phyloP scores from a whole-genome alignment of 2,329 filamentous ascomycete genomes.

The Purpureocillium lavendulum region DNA sequence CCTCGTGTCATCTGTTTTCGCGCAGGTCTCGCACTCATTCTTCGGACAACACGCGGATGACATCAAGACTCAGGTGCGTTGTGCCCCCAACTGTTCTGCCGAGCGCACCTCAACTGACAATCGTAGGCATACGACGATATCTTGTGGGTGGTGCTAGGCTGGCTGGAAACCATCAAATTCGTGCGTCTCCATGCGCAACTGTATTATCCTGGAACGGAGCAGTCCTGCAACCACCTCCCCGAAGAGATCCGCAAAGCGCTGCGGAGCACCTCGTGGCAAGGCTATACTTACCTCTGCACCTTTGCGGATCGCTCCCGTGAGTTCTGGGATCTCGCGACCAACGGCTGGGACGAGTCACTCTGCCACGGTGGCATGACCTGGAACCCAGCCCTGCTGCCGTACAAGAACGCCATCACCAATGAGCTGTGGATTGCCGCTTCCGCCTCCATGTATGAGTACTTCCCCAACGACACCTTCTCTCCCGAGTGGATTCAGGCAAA shows the following conservation, averaged over 20 bases:
- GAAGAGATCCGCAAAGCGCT: conserved; percentile 9
- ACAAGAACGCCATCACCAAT: conserved; percentile 97
- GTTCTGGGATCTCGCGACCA: conserved; percentile 74
- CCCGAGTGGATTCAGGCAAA: conserved; percentile 49
- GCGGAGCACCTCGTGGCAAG: conserved; percentile 56
- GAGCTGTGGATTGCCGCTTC: conserved; percentile 81
- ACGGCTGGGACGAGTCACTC: conserved; percentile 73
- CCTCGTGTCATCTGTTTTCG: conserved; percentile 74
- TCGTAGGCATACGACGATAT: conserved; percentile 84
- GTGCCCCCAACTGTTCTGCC: too few relatives aligned
- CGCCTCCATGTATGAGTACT: conserved; percentile 82
- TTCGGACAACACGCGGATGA: conserved; percentile 76
- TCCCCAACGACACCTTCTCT: conserved; percentile 69
- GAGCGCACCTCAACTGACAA: not conserved
- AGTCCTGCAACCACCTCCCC: conserved; percentile 7
- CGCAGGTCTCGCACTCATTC: conserved; percentile 68
- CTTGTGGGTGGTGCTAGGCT: conserved; percentile 88
- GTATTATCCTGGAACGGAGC: conserved; percentile 39
- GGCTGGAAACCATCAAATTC: conserved; percentile 77
- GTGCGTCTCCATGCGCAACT: conserved; percentile 58
- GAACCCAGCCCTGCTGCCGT: conserved; percentile 72
- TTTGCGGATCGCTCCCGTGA: conserved; percentile 78
- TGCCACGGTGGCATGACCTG: conserved; percentile 88
- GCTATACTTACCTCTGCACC: conserved; percentile 61
- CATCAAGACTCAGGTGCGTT: conserved; percentile 49